phyloP scores from a whole-genome alignment of 2,329 filamentous ascomycete genomes.

The Epicoccum nigrum region DNA sequence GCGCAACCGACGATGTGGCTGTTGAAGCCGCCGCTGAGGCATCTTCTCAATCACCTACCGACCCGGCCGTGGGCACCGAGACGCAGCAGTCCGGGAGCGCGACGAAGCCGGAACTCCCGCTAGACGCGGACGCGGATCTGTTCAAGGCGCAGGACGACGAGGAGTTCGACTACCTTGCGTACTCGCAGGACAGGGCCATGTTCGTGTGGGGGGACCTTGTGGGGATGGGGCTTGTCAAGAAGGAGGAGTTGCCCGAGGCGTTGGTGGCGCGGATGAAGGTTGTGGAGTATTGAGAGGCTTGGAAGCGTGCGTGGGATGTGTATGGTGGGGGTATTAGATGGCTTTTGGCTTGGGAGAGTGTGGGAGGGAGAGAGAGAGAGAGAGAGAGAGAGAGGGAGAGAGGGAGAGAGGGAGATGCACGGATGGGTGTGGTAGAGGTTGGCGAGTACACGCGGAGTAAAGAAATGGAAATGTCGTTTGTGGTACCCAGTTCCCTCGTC shows the following conservation, averaged over 20 bases:
- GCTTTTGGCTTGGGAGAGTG: no score
- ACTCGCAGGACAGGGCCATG: constrained; percentile 86
- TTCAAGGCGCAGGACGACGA: constrained; percentile 63
- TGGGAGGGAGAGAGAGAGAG: no score
- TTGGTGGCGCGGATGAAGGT: constrained; percentile 70
- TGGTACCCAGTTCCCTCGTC: no score
- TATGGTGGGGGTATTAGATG: not conserved
- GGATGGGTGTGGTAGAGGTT: no score
- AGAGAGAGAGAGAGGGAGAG: no score
- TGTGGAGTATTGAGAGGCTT: constrained; percentile 59
- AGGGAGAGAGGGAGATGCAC: no score
- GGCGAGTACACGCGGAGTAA: no score
- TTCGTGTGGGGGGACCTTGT: constrained; percentile 96
- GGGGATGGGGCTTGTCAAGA: constrained; percentile 72
- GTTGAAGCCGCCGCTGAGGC: constrained; percentile 23
- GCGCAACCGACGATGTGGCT: constrained; percentile 29
- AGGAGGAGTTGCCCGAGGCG: constrained; percentile 76
- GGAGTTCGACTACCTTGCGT: constrained; percentile 91
- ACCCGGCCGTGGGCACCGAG: no score
- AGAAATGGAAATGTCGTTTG: no score
- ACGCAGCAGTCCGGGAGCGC: no score
- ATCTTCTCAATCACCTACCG: not conserved
- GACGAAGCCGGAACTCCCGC: no score
- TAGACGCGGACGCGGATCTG: constrained; percentile 35
- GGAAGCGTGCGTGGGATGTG: no score